These are phyloP conservation scores for Rachicladosporium sp. DNA, from an alignment of 2,329 filamentous ascomycete genomes.

Conservation along the genomic window DNA sequence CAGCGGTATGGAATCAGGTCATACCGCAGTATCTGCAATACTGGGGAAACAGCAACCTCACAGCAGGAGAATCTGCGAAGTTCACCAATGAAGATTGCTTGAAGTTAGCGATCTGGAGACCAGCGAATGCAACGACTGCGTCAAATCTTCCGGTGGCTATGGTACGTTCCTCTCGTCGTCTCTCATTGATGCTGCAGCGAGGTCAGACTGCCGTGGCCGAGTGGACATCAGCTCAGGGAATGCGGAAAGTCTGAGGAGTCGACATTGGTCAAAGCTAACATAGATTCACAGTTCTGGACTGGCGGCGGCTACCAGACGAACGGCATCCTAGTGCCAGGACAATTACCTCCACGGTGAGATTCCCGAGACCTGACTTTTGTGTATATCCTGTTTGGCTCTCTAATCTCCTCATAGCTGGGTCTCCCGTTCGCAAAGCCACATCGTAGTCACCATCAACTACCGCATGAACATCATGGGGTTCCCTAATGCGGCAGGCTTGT, in stretches of 20 bases:
- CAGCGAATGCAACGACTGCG: constrained; percentile 9
- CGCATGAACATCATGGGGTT: constrained; percentile 32
- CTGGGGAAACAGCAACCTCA: constrained; percentile 6
- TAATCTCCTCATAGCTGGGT: neutral
- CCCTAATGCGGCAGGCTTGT: constrained; percentile 22
- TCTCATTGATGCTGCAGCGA: no score
- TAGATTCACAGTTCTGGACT: constrained; percentile 1
- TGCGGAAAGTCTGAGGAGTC: no score
- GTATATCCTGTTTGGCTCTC: no score
- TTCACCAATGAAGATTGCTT: constrained; percentile 22
- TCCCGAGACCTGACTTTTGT: no score
- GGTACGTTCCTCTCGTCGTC: no score
- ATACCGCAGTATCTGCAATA: constrained; percentile 7
- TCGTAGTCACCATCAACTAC: constrained; percentile 33
- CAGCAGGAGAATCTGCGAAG: constrained; percentile 3
- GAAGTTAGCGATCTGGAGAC: constrained; percentile 26
- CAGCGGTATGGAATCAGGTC: constrained; percentile 11
- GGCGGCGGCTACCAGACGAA: constrained; percentile 3
- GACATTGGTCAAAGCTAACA: no score
- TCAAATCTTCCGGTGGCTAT: constrained; percentile 2
- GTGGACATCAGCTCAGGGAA: no score
- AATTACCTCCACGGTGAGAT: neutral
- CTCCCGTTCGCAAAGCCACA: constrained; percentile 21
- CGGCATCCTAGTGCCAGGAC: constrained; percentile 2
- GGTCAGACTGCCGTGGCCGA: no score